Conservation (phyloP, 768 basidiomycete genomes). For the Imleria badia region DNA sequence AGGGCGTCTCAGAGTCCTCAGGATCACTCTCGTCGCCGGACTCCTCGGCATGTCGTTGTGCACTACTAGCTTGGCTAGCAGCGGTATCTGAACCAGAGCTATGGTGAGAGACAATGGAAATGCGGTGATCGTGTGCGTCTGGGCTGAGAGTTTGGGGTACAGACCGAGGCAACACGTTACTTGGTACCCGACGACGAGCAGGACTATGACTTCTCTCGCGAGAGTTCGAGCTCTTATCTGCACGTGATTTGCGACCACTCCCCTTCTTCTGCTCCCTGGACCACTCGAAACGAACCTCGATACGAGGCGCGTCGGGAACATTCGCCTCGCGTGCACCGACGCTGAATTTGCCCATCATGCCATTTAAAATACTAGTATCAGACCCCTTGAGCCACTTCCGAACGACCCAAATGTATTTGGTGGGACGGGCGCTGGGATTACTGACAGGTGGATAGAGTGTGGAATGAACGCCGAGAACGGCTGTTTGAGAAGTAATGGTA, state of each 20-base stretch:
- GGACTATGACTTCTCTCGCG: constrained; percentile 10
- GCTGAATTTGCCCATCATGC: constrained; percentile 42
- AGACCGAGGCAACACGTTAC: constrained; percentile 3
- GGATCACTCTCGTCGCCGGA: constrained; percentile 86
- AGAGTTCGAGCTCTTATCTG: constrained; percentile 14
- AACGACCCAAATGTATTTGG: constrained; percentile 73
- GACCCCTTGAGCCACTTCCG: constrained; percentile 70
- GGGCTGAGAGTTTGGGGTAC: constrained; percentile 11
- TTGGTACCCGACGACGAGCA: constrained; percentile 12
- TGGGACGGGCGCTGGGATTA: constrained; percentile 40
- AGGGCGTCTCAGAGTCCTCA: constrained; percentile 95
- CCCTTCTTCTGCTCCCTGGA: constrained; percentile 40
- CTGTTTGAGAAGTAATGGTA: constrained; percentile 36
- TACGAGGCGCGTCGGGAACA: constrained; percentile 30
- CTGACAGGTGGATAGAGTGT: constrained; percentile 50
- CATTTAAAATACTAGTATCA: constrained; percentile 45
- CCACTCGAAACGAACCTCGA: constrained; percentile 84
- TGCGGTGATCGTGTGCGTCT: constrained; percentile 27
- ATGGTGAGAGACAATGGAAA: constrained; percentile 41
- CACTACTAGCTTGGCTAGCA: constrained; percentile 22
- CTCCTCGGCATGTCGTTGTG: constrained; percentile 35
- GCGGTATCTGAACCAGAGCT: constrained; percentile 37
- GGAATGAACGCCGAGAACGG: constrained; percentile 70
- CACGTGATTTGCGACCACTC: constrained; percentile 19
- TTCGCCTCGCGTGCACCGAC: constrained; percentile 26